Conservation (phyloP, 202 grass and related monocot species). For the Cymbopogon flexuosus region DNA sequence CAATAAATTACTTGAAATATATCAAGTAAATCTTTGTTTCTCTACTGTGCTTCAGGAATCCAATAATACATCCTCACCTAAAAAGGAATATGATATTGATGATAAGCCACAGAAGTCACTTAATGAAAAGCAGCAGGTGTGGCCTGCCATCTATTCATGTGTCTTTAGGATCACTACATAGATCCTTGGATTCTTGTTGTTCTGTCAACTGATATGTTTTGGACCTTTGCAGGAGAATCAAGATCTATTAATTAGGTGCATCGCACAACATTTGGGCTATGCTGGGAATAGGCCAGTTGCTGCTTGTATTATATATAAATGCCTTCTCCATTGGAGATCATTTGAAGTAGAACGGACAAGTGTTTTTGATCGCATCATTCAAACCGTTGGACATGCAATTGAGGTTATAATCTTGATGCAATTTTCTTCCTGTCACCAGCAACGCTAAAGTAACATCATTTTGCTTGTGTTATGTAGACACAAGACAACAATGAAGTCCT, state of each 20-base stretch:
- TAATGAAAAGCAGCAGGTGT: constrained; percentile 93
- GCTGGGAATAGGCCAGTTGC: constrained; percentile 70
- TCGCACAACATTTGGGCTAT: constrained; percentile 88
- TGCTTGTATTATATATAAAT: constrained; percentile 98
- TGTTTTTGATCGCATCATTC: constrained; percentile 99
- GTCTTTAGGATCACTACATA: constrained; percentile 2
- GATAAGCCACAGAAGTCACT: constrained; percentile 96
- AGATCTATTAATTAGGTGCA: constrained; percentile 94
- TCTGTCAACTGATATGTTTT: constrained; percentile 31
- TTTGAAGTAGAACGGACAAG: constrained; percentile 99
- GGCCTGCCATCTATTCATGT: not conserved
- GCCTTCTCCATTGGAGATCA: constrained; percentile 99
- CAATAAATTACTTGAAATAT: not conserved
- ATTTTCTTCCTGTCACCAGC: constrained; percentile 21
- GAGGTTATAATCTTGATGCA: constrained; percentile 54
- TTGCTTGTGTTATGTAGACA: constrained; percentile 56
- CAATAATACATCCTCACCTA: constrained; percentile 48
- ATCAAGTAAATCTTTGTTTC: constrained; percentile 13
- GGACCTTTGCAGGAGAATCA: constrained; percentile 70
- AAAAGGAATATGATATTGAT: constrained; percentile 79
- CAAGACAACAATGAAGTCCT: constrained; percentile 95
- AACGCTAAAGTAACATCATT: constrained; percentile 34
- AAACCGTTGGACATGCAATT: constrained; percentile 97
- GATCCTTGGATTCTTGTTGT: constrained; percentile 22
- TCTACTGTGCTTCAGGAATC: constrained; percentile 59